These are phyloP conservation scores for Pseudogymnoascus sp. DNA, from an alignment of 2,329 filamentous ascomycete species.

Conservation along the genomic window DNA sequence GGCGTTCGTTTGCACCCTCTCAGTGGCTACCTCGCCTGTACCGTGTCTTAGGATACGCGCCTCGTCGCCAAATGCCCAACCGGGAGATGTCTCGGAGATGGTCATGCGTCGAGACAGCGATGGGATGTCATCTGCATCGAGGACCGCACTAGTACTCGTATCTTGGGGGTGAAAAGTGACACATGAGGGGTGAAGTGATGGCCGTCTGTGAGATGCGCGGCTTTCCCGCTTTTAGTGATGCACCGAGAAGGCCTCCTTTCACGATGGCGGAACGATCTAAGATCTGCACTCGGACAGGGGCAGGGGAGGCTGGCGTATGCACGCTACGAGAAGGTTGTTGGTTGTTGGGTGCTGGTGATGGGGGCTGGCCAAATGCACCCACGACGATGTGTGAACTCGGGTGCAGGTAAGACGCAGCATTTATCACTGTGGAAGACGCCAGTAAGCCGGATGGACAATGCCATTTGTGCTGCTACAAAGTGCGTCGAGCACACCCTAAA, in stretches of 20 bases:
- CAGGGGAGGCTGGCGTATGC: neutral
- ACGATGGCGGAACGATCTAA: neutral
- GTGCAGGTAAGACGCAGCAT: neutral
- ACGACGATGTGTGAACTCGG: neutral
- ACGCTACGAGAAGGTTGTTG: constrained; percentile 1
- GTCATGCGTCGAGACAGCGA: neutral
- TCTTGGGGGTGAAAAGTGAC: neutral
- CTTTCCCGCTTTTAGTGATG: neutral
- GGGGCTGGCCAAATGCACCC: neutral
- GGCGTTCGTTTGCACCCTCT: neutral
- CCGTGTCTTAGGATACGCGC: neutral
- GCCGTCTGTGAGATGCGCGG: neutral
- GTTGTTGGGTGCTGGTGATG: neutral
- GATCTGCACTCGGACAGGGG: neutral
- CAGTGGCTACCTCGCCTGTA: neutral
- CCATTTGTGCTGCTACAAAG: neutral
- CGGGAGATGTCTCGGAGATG: neutral
- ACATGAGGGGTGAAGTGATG: neutral
- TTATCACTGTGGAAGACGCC: neutral
- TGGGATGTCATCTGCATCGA: neutral
- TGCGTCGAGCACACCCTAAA: neutral
- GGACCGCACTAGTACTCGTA: neutral
- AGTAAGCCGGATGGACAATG: neutral
- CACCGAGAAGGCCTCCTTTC: neutral
- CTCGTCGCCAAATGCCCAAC: neutral